These are phyloP conservation scores for Rhodotorula sp. DNA, from an alignment of 1,284 basidiomycete species.

Conservation along the genomic window DNA sequence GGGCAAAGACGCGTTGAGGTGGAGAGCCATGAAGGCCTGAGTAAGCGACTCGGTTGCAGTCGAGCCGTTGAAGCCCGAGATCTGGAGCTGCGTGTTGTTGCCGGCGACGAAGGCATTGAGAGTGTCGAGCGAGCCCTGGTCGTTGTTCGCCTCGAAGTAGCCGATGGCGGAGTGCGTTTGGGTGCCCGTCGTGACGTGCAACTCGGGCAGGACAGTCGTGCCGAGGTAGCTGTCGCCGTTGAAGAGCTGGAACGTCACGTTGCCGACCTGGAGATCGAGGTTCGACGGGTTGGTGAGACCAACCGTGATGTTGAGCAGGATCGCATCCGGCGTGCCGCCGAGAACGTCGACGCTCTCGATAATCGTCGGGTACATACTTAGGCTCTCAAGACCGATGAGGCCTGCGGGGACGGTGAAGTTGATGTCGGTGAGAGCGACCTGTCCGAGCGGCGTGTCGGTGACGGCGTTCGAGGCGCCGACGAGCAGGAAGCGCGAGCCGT, in stretches of 20 bases:
- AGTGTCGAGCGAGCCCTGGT: slow-evolving; percentile 62
- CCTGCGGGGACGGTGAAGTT: slow-evolving; percentile 69
- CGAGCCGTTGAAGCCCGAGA: slow-evolving; percentile 47
- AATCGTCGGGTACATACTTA: slow-evolving; percentile 58
- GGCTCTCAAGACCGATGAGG: slow-evolving; percentile 63
- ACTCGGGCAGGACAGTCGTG: slow-evolving; percentile 58
- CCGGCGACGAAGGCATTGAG: slow-evolving; percentile 67
- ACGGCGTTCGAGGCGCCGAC: slow-evolving; percentile 64
- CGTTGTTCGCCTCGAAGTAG: slow-evolving; percentile 59
- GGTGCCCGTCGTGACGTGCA: slow-evolving; percentile 44
- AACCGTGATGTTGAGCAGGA: slow-evolving; percentile 61
- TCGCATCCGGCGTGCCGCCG: slow-evolving; percentile 64
- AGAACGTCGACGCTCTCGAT: slow-evolving; percentile 67
- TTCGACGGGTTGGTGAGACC: slow-evolving; percentile 71
- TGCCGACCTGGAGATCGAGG: slow-evolving; percentile 56
- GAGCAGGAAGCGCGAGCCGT: slow-evolving; percentile 60
- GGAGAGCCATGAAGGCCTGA: slow-evolving; percentile 51
- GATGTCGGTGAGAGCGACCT: slow-evolving; percentile 67
- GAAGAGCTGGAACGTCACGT: slow-evolving; percentile 56
- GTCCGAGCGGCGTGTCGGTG: slow-evolving; percentile 65
- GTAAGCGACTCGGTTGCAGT: slow-evolving; percentile 57
- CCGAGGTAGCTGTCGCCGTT: slow-evolving; percentile 58
- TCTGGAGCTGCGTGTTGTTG: slow-evolving; percentile 45
- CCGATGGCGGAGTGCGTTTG: slow-evolving; percentile 45
- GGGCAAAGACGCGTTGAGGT: slow-evolving; percentile 62